Evolutionary conservation across 306 rosid genomes (phyloP).

Genomic region (Castanopsis chinensis): DNA sequence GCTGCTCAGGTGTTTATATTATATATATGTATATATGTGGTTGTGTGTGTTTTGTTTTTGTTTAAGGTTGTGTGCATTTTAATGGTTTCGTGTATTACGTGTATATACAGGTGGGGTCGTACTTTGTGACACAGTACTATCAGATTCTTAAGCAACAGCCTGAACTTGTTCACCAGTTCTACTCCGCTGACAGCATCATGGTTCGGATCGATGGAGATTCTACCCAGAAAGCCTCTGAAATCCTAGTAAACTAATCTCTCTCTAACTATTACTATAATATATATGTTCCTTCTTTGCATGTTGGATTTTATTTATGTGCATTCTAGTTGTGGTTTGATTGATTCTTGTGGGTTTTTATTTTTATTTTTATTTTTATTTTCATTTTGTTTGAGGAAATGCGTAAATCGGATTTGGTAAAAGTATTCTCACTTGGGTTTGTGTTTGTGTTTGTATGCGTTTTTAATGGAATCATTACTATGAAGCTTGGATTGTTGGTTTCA

Average conservation of each 20-base stretch:
- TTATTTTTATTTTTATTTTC: background rate
- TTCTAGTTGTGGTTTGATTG: background rate
- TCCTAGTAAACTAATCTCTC: conserved; percentile 42
- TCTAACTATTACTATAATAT: too few species aligned
- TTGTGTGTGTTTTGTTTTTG: background rate
- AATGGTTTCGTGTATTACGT: too few species aligned
- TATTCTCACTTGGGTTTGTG: background rate
- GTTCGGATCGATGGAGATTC: conserved; percentile 61
- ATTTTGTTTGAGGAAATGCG: background rate
- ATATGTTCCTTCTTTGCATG: background rate
- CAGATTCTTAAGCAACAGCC: conserved; percentile 82
- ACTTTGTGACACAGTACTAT: conserved; percentile 83
- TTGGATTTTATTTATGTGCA: background rate
- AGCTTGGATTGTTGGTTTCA: background rate
- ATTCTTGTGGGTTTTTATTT: background rate
- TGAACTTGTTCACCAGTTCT: conserved; percentile 71
- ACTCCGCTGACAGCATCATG: conserved; percentile 70
- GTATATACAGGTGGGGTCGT: conserved; percentile 74
- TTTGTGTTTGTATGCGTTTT: background rate
- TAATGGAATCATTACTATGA: background rate
- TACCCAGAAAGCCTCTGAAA: conserved; percentile 50
- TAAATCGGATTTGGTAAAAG: background rate
- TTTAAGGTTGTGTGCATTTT: background rate
- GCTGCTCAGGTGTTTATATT: conserved; percentile 59
- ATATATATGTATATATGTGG: background rate